phyloP scores from a whole-genome alignment of 192 early-diverging fungal genomes.

The Coemansia sp. region DNA sequence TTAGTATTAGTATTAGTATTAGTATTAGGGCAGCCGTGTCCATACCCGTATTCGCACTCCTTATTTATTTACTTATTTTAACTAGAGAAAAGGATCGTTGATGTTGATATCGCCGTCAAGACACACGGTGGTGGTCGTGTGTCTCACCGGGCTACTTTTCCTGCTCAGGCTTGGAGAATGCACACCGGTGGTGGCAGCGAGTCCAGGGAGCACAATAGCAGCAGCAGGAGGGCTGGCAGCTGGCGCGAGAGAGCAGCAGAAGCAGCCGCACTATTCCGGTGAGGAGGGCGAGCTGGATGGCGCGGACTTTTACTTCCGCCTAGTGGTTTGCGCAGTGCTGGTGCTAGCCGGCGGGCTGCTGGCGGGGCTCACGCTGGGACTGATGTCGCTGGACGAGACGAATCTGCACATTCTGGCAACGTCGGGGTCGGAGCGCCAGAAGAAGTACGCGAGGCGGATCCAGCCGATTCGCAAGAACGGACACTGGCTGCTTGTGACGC shows the following conservation, averaged over 20 bases:
- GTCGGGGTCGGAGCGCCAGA: conserved; percentile 71
- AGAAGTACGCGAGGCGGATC: conserved; percentile 75
- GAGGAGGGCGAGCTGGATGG: neutral
- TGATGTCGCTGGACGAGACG: conserved; percentile 77
- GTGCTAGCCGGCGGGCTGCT: conserved; percentile 54
- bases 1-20: no score
- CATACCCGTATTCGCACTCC: no score
- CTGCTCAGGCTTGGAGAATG: no score
- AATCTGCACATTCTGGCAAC: conserved; percentile 72
- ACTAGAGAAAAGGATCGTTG: no score
- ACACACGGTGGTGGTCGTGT: no score
- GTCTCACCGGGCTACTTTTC: no score
- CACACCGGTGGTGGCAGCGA: no score
- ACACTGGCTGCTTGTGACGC: conserved; percentile 92
- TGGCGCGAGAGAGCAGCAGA: neutral
- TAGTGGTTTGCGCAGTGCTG: conserved; percentile 7
- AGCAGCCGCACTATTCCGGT: no score
- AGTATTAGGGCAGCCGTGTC: no score
- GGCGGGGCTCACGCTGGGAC: conserved; percentile 64
- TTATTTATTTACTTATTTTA: no score
- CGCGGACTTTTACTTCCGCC: conserved; percentile 21
- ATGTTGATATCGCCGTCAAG: no score
- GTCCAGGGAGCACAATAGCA: neutral
- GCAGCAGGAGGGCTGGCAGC: neutral
- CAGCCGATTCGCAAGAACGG: conserved; percentile 84